Evolutionary conservation across 495 filamentous ascomycete genomes (phyloP), one percentile per base, ranked within the genome.

Genomic region (Penicillium taxi): DNA sequence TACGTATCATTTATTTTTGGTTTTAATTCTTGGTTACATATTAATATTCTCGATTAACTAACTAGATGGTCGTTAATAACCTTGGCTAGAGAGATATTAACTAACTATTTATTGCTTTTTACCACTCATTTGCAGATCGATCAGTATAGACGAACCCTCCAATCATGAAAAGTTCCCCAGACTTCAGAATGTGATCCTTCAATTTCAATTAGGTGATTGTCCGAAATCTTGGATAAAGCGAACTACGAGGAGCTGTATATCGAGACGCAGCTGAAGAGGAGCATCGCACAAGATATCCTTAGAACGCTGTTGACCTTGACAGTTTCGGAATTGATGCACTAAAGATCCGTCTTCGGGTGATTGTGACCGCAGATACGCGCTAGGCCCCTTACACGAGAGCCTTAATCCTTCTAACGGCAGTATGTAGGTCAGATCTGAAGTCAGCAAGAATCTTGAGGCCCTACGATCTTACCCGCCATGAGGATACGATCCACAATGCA

Each of bases 401-500:
- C n/a, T 68, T 35, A 12, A 56, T 58, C 19, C 21, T 5, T 14
- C 16, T 12, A 34, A 16, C n/a, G n/a, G n/a, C n/a, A n/a, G n/a
- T n/a, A n/a, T n/a, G n/a, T 21, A 63, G 60, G 61, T 80, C 1
- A 62, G 59, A 39, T 11, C 40, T 11, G 70, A 79, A 9, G 50
- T 80, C 15, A 42, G 30, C 5, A 61, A 58, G 21, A 56, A 58
- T 26, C 47, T 77, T 1, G n/a, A n/a, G 91, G n/a, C 89, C 90
- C 21, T 98, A 98, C 74, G 91, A 98, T 64, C 75, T 98, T 21
- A 98, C 91, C 7, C 75, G 91, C 7, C 91, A 98, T 57, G 91
- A 98, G 60, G 90, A 95, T 48, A 96, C 91, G 8, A 96, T 96
- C 48, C 91, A 98, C 70, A 95, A 94, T 48, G 82, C 81, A 4